Percentiles rank a stretch among this genome's conserved stretches.
These are phyloP conservation scores for Ophiostoma triangulosporum DNA, from an alignment of 2,329 filamentous ascomycete genomes.

Conservation along the genomic window DNA sequence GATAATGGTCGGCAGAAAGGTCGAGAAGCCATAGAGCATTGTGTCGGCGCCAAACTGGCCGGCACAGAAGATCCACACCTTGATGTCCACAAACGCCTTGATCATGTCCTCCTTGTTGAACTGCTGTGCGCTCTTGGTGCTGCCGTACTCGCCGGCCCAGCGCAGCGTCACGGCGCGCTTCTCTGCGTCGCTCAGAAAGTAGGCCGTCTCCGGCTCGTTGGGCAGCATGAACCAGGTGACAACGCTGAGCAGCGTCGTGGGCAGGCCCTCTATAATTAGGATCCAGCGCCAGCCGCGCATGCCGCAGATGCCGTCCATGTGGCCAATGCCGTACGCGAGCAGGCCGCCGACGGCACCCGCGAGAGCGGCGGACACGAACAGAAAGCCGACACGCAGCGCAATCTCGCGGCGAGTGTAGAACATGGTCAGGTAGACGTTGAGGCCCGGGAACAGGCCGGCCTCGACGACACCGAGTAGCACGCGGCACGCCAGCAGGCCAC, in stretches of 20 bases:
- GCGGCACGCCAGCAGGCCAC: slow-evolving; percentile 37
- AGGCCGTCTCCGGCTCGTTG: slow-evolving; percentile 4
- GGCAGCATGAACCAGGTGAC: slow-evolving; percentile 4
- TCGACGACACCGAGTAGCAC: slow-evolving; percentile 45
- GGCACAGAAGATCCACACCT: slow-evolving; percentile 18
- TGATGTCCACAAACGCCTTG: slow-evolving; percentile 16
- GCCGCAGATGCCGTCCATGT: slow-evolving; percentile 2
- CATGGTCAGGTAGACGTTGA: slow-evolving; percentile 32
- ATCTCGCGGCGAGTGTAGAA: slow-evolving; percentile 10
- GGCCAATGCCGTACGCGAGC: slow-evolving; percentile 5
- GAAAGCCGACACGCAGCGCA: slow-evolving; percentile 4
- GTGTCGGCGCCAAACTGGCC: slow-evolving; percentile 25
- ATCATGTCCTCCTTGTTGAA: slow-evolving; percentile 14
- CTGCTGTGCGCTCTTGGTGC: slow-evolving; percentile 3
- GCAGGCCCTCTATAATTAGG: slow-evolving; percentile 10
- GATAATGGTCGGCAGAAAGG: slow-evolving; percentile 24
- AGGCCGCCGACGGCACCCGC: slow-evolving; percentile 11
- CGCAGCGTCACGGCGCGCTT: slow-evolving; percentile 3
- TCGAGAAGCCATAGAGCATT: slow-evolving; percentile 16
- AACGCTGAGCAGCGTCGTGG: slow-evolving; percentile 3
- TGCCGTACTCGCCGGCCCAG: slow-evolving; percentile 5
- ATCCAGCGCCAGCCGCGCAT: slow-evolving; percentile 9
- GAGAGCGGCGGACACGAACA: slow-evolving; percentile 6
- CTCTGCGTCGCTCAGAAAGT: slow-evolving; percentile 9
- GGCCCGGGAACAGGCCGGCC: slow-evolving; percentile 46